Conservation (phyloP, 2,329 filamentous ascomycete species). For the Pseudogymnoascus sp. region DNA sequence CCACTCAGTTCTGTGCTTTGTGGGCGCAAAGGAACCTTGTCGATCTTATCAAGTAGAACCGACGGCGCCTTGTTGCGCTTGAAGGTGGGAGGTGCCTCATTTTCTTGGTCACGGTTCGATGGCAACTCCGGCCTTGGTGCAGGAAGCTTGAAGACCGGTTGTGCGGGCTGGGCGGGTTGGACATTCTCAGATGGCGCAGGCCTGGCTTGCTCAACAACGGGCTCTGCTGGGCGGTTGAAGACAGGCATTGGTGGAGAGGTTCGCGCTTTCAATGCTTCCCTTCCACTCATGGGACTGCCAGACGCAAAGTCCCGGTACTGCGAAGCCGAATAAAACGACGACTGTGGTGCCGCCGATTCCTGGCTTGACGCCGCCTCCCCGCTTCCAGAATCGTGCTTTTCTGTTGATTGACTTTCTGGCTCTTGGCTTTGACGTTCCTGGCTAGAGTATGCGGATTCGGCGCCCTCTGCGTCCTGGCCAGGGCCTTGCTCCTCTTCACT, state of each 20-base stretch:
- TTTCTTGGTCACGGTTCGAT: slow-evolving; percentile 71
- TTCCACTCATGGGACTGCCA: slow-evolving; percentile 40
- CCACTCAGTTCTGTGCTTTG: slow-evolving; percentile 37
- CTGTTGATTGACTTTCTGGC: slow-evolving; percentile 23
- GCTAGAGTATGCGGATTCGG: slow-evolving; percentile 24
- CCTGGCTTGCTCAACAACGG: slow-evolving; percentile 29
- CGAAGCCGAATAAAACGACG: slow-evolving; percentile 26
- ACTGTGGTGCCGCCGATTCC: slow-evolving; percentile 26
- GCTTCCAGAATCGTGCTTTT: slow-evolving; percentile 29
- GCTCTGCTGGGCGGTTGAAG: neutral
- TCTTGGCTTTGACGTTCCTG: slow-evolving; percentile 19
- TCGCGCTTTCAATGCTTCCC: neutral
- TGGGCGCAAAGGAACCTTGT: slow-evolving; percentile 45
- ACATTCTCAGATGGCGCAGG: slow-evolving; percentile 35
- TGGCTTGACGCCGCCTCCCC: slow-evolving; percentile 14
- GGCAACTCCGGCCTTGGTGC: slow-evolving; percentile 49
- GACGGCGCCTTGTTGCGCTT: slow-evolving; percentile 36
- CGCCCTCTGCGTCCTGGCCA: slow-evolving; percentile 28
- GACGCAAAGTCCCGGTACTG: slow-evolving; percentile 34
- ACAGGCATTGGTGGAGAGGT: neutral
- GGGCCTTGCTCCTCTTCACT: slow-evolving; percentile 37
- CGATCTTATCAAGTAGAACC: slow-evolving; percentile 26
- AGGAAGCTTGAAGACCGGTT: slow-evolving; percentile 51
- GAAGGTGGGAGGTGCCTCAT: slow-evolving; percentile 65
- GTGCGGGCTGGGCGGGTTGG: slow-evolving; percentile 34